phyloP scores from a whole-genome alignment of 768 basidiomycete species.

The Phylloporus sp. region DNA sequence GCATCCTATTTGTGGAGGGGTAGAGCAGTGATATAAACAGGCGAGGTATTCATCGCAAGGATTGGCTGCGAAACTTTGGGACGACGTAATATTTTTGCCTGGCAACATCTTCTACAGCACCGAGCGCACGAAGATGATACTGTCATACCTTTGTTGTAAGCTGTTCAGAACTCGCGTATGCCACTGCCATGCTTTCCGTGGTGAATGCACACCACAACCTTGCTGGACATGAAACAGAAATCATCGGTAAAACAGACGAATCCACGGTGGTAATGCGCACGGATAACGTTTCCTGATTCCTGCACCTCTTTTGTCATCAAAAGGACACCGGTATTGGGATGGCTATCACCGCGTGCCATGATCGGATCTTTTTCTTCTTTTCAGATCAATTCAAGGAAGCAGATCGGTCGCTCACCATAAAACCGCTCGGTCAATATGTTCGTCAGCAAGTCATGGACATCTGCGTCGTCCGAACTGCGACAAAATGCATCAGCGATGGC shows the following conservation, averaged over 20 bases:
- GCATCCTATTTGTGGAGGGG: conserved; percentile 27
- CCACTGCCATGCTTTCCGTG: conserved; percentile 77
- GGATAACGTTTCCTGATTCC: conserved; percentile 20
- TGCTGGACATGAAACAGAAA: conserved; percentile 34
- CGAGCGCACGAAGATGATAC: background rate
- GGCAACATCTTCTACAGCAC: background rate
- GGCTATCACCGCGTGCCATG: conserved; percentile 35
- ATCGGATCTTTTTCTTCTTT: conserved; percentile 31
- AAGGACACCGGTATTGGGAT: conserved; percentile 60
- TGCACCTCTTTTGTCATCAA: conserved; percentile 50
- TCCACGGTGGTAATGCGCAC: conserved; percentile 18
- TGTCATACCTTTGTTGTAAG: conserved; percentile 54
- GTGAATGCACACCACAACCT: conserved; percentile 85
- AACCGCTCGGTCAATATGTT: conserved; percentile 45
- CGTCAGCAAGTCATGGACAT: conserved; percentile 55
- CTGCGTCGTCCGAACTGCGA: conserved; percentile 14
- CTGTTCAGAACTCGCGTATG: conserved; percentile 53
- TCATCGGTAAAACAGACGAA: background rate
- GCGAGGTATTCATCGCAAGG: conserved; percentile 28
- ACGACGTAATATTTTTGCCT: conserved; percentile 37
- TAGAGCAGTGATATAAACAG: conserved; percentile 57
- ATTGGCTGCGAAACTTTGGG: conserved; percentile 9
- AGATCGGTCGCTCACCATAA: conserved; percentile 39
- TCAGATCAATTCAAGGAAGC: background rate
- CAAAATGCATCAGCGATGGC: conserved; percentile 47